A percentile compares a stretch with the other conserved stretches of the same genome.
These are phyloP conservation scores for Tagetes erecta DNA, from an alignment of 129 eudicot species.

Conservation along the genomic window DNA sequence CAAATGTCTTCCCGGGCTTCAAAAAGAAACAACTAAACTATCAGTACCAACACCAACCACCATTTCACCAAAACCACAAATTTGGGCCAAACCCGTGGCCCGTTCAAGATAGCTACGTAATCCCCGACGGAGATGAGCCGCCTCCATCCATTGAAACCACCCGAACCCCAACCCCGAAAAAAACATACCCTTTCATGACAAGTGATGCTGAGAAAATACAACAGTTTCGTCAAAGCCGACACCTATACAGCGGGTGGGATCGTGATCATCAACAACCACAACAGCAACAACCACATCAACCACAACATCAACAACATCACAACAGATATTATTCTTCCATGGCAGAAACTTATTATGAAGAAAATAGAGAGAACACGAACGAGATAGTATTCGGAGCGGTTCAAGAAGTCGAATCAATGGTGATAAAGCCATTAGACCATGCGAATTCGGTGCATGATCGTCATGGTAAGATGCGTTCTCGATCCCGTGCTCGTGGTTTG, in stretches of 20 bases:
- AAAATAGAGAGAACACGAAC: conserved; percentile 58
- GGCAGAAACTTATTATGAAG: conserved; percentile 76
- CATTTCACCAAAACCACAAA: conserved; percentile 39
- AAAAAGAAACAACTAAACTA: conserved; percentile 40
- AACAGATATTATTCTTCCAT: conserved; percentile 62
- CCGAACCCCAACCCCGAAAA: conserved; percentile 79
- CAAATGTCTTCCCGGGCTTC: conserved; percentile 58
- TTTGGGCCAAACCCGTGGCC: conserved; percentile 64
- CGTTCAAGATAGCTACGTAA: conserved; percentile 78
- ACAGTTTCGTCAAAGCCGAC: conserved; percentile 81
- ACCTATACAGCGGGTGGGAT: conserved; percentile 79
- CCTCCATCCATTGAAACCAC: conserved; percentile 88
- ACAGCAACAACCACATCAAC: conserved; percentile 41
- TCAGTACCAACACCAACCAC: conserved; percentile 46
- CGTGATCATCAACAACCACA: conserved; percentile 49
- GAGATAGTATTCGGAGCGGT: conserved; percentile 94
- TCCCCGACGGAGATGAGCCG: conserved; percentile 74
- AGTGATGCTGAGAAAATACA: conserved; percentile 90
- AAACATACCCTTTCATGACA: conserved; percentile 89
- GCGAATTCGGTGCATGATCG: conserved; percentile 45
- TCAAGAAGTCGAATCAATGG: conserved; percentile 67
- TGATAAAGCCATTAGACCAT: conserved; percentile 74
- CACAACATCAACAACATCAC: conserved; percentile 63
- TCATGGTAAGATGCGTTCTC: conserved; percentile 38
- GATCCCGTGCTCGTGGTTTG: conserved; percentile 44